Percentiles rank a stretch among this genome's conserved stretches.
phyloP scores from a whole-genome alignment of 2,329 filamentous ascomycete species.

The Cladobotryum mycophilum region DNA sequence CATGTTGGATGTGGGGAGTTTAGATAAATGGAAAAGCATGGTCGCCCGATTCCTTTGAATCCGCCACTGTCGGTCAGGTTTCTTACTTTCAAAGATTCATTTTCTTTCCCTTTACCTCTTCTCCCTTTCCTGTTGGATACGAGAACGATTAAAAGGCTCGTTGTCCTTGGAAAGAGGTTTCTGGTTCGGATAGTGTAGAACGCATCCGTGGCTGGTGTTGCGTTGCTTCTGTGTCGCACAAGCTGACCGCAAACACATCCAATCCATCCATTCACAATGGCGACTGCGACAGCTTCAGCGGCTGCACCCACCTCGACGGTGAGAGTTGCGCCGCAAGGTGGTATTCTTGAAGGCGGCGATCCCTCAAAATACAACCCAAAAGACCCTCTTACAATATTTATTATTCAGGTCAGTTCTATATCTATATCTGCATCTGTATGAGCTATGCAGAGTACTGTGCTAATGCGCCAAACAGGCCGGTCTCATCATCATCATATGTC shows the following conservation, averaged over 20 bases:
- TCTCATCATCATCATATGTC: constrained; percentile 45
- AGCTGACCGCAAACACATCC: background rate
- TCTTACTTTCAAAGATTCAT: too few species aligned
- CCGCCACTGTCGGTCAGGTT: too few species aligned
- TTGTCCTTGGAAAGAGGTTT: background rate
- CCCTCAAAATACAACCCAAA: constrained; percentile 62
- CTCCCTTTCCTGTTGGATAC: background rate
- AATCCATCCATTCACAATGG: constrained; percentile 4
- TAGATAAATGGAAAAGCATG: too few species aligned
- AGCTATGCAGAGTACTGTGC: background rate
- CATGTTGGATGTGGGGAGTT: too few species aligned
- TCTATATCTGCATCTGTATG: too few species aligned
- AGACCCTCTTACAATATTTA: constrained; percentile 69
- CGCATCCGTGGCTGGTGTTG: background rate
- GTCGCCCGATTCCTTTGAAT: too few species aligned
- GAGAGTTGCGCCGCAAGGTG: constrained; percentile 40
- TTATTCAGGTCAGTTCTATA: constrained; percentile 54
- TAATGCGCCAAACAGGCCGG: constrained; percentile 22
- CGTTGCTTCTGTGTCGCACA: background rate
- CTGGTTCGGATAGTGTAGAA: background rate
- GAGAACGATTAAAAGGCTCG: background rate
- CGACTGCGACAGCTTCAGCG: constrained; percentile 21
- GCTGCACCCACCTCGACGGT: constrained; percentile 23
- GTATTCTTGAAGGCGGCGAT: constrained; percentile 65
- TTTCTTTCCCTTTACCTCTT: background rate